These are phyloP conservation scores for Leptodontidium sp. DNA, from an alignment of 2,329 filamentous ascomycete species.

Conservation along the genomic window DNA sequence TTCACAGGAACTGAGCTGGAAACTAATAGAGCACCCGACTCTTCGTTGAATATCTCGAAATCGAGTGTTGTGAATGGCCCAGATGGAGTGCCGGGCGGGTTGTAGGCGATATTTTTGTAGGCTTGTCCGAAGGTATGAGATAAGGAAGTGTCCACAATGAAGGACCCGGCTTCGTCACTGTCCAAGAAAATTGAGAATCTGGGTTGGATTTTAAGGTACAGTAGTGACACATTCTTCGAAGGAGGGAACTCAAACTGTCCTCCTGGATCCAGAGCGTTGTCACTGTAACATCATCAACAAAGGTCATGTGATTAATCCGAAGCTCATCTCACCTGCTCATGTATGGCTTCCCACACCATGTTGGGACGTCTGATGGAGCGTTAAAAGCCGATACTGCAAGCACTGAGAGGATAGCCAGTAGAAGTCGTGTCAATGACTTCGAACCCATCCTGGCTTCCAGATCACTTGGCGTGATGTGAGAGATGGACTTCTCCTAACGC, in stretches of 20 bases:
- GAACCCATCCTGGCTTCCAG: conserved; percentile 11
- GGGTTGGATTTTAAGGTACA: conserved; percentile 55
- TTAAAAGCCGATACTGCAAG: conserved; percentile 34
- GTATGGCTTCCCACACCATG: conserved; percentile 57
- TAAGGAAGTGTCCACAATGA: conserved; percentile 54
- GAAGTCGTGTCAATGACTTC: conserved; percentile 12
- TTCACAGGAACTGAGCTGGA: conserved; percentile 48
- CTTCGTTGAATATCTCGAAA: conserved; percentile 44
- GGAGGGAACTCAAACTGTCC: conserved; percentile 55
- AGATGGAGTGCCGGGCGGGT: conserved; percentile 28
- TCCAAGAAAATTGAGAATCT: conserved; percentile 57
- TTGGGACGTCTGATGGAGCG: conserved; percentile 34
- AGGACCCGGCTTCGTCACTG: conserved; percentile 49
- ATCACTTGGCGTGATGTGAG: not conserved
- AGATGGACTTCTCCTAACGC: not conserved
- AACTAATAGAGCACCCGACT: conserved; percentile 41
- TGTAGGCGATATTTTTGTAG: conserved; percentile 41
- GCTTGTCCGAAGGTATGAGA: conserved; percentile 50
- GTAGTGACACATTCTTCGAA: conserved; percentile 47
- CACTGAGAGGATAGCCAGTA: conserved; percentile 15
- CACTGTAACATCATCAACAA: conserved; percentile 43
- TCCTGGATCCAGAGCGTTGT: conserved; percentile 56
- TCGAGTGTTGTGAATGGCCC: conserved; percentile 36
- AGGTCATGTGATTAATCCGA: not conserved
- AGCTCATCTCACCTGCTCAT: conserved; percentile 46